A percentile compares a stretch with the other conserved stretches of the same genome.
Conservation (phyloP, 306 rosid genomes). For the Sindora glabra region DNA sequence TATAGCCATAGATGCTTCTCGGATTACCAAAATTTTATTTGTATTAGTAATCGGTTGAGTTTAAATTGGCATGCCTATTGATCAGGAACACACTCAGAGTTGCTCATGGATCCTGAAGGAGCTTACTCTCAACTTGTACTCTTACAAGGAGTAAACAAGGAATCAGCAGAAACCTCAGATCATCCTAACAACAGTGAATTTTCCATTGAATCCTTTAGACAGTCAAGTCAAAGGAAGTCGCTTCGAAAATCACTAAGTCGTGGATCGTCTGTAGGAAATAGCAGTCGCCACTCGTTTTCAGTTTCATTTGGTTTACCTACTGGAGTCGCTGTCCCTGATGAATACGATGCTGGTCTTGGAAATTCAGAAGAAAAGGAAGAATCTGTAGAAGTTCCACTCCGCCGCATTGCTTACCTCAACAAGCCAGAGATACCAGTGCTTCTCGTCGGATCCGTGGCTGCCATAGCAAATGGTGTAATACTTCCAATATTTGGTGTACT, state of each 20-base stretch:
- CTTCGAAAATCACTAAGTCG: slow-evolving; percentile 50
- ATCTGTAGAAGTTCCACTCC: slow-evolving; percentile 38
- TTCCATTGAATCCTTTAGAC: slow-evolving; percentile 42
- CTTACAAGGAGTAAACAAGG: slow-evolving; percentile 58
- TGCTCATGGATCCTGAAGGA: slow-evolving; percentile 65
- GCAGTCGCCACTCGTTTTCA: slow-evolving; percentile 70
- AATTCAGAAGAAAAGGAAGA: slow-evolving; percentile 22
- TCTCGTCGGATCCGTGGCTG: slow-evolving; percentile 52
- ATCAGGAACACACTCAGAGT: slow-evolving; percentile 63
- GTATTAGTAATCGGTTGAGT: not conserved
- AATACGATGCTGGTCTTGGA: slow-evolving; percentile 14
- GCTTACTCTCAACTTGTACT: slow-evolving; percentile 79
- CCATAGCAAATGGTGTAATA: slow-evolving; percentile 46
- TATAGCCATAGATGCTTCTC: not conserved
- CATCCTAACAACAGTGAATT: slow-evolving; percentile 31
- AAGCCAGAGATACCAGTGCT: slow-evolving; percentile 84
- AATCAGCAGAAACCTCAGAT: slow-evolving; percentile 22
- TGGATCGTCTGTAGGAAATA: slow-evolving; percentile 64
- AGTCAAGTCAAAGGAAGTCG: slow-evolving; percentile 50
- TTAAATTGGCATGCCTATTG: slow-evolving; percentile 2
- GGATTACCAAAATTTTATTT: not conserved
- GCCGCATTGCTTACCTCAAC: slow-evolving; percentile 77
- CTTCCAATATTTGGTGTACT: slow-evolving; percentile 59
- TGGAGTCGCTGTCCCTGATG: slow-evolving; percentile 38
- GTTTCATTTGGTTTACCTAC: slow-evolving; percentile 68